Evolutionary conservation across 1,139 yeast species (phyloP).

Genomic region (Kazachstania sp.): DNA sequence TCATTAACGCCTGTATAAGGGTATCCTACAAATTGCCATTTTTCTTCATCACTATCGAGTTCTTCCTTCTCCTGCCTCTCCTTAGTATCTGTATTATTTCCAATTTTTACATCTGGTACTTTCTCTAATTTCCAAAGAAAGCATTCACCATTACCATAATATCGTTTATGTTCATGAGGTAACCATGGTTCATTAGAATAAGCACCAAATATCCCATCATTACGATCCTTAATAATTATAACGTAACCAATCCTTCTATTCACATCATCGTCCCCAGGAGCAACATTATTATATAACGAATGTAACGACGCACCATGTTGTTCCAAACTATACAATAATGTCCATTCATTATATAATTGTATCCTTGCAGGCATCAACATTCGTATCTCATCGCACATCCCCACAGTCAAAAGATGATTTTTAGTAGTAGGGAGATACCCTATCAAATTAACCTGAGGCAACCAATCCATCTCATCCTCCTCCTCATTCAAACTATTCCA

Average conservation of each 20-base stretch:
- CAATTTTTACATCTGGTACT: constrained; percentile 20
- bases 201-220: constrained; percentile 69
- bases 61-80: constrained; percentile 9
- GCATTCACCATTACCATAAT: constrained; percentile 92
- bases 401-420: constrained; percentile 46
- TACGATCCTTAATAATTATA: constrained; percentile 54
- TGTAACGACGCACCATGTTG: constrained; percentile 85
- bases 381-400: constrained; percentile 68
- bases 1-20: constrained; percentile 87
- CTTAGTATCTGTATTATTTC: constrained; percentile 7
- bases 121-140: constrained; percentile 72
- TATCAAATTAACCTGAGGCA: constrained; percentile 39
- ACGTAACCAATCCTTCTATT: constrained; percentile 51
- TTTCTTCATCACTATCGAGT: not conserved
- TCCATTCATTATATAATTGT: constrained; percentile 73
- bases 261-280: constrained; percentile 30
- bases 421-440: constrained; percentile 57
- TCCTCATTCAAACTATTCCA: not conserved
- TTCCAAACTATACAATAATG: constrained; percentile 68
- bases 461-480: constrained; percentile 28
- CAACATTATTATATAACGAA: constrained; percentile 50
- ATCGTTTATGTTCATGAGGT: constrained; percentile 62
- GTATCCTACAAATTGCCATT: constrained; percentile 62
- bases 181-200: constrained; percentile 68
- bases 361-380: constrained; percentile 65